Base-by-base conservation (phyloP, 2,329 filamentous ascomycete genomes). In the Gliomastix tumulicola region DNA sequence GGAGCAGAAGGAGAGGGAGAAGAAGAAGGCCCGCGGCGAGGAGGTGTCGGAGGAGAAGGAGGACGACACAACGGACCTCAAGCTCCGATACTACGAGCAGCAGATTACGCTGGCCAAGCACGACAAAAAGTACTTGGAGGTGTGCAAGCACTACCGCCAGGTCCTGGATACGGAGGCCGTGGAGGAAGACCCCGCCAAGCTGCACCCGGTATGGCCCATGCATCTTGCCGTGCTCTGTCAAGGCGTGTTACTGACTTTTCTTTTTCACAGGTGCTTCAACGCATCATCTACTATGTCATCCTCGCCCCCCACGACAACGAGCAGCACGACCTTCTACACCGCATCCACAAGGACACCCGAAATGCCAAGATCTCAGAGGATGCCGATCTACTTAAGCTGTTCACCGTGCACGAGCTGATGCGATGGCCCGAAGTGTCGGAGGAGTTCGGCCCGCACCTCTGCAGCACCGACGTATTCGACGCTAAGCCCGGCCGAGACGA, bases 281-380 rank as follows among this genome's bases (percentile, higher is more conserved):
- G 92, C 54, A 88, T 97, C 58, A 89, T 97, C 64, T 97, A 94
- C 74, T 98, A 94, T 63, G 81, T 95, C 59, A 92, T 97, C 47
- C 84, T 98, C 35, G 86, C 92, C 7, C 89, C 92, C 7, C 88
- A 97, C 64, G 90, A 98, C 68, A 98, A 98, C 63, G 92, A 98
- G 62, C 92, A 98, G 61, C 92, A 90, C 49, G 92, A 98, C 50
- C 83, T 98, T 38, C 81, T 98, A 42, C 89, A 98, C 66, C 86
- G 92, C 53, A 84, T 98, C 49, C 79, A 88, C 59, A 78, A 82
- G 59, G 92, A 98, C 60, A 67, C 82, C 7, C 85, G 92, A 45
- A 89, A 89, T 58, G 66, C 79, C 10, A 76, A 84, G 56, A 79
- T 97, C 4, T 67, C 86, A 5, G 73, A 81, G 38, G 90, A 97